Percentiles rank a stretch among this genome's conserved stretches.
phyloP scores from a whole-genome alignment of 176 grass and related monocot genomes.

The Zizania latifolia region DNA sequence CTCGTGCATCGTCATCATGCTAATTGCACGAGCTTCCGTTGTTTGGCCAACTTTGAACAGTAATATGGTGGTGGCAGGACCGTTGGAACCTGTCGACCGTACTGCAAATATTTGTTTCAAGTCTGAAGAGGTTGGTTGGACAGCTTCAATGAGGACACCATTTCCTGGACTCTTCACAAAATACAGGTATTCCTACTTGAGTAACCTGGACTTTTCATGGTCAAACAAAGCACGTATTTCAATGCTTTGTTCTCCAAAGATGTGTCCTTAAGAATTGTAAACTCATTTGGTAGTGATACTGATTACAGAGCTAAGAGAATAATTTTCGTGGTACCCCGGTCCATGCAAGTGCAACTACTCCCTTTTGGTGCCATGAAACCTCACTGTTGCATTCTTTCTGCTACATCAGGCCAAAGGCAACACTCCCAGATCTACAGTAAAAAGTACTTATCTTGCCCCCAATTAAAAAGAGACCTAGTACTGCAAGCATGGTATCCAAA shows the following conservation, averaged over 20 bases:
- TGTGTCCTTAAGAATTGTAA: constrained; percentile 11
- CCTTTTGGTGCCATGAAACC: neutral
- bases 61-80: neutral
- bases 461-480: neutral
- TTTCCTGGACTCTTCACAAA: neutral
- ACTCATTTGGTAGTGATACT: neutral
- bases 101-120: neutral
- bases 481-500: neutral
- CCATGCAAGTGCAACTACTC: neutral
- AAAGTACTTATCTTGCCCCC: neutral
- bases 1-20: no score
- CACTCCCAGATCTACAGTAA: neutral
- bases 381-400: neutral
- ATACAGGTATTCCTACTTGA: neutral
- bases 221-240: neutral
- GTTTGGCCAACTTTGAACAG: neutral
- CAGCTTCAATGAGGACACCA: neutral
- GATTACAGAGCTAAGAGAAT: neutral
- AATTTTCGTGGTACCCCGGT: neutral
- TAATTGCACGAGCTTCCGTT: neutral
- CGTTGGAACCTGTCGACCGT: neutral
- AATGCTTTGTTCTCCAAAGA: neutral
- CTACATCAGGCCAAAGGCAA: neutral
- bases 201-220: neutral
- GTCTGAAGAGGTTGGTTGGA: neutral